A percentile compares a stretch with the other conserved stretches of the same genome.
phyloP scores from a whole-genome alignment of 768 basidiomycete genomes.

The Kwoniella sp. region DNA sequence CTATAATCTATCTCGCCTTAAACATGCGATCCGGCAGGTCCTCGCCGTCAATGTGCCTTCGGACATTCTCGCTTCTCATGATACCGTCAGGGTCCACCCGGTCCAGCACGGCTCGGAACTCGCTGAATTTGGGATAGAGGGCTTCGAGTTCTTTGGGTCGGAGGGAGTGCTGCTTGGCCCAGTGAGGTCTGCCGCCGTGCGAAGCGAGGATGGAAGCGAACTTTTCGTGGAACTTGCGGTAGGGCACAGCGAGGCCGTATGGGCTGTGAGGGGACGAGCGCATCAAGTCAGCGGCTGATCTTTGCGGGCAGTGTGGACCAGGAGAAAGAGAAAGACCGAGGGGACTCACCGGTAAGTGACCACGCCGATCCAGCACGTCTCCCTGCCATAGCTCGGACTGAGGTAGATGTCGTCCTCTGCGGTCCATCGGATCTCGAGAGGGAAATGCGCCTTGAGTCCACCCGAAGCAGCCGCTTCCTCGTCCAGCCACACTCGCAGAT shows the following conservation, averaged over 20 bases:
- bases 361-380: slow-evolving; percentile 92
- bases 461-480: slow-evolving; percentile 62
- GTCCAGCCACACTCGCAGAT: slow-evolving; percentile 67
- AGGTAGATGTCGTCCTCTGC: slow-evolving; percentile 89
- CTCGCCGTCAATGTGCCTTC: slow-evolving; percentile 76
- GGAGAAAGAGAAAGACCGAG: background rate
- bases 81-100: slow-evolving; percentile 63
- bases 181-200: slow-evolving; percentile 82
- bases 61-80: slow-evolving; percentile 83
- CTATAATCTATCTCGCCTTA: slow-evolving; percentile 43
- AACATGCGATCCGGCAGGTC: slow-evolving; percentile 55
- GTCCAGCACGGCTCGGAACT: slow-evolving; percentile 65
- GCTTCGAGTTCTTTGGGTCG: slow-evolving; percentile 60
- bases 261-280: slow-evolving; percentile 57
- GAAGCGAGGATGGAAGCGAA: slow-evolving; percentile 68
- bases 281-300: slow-evolving; percentile 1
- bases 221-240: slow-evolving; percentile 67
- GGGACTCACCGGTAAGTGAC: slow-evolving; percentile 84
- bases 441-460: slow-evolving; percentile 84
- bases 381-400: slow-evolving; percentile 73
- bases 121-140: slow-evolving; percentile 76
- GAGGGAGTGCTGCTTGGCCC: slow-evolving; percentile 86
- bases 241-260: slow-evolving; percentile 76
- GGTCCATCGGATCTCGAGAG: slow-evolving; percentile 86
- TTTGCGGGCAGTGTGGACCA: slow-evolving; percentile 2